A percentile compares a stretch with the other conserved stretches of the same genome.
Conservation (phyloP, 2,329 filamentous ascomycete species). For the Aureobasidium uvarum region DNA sequence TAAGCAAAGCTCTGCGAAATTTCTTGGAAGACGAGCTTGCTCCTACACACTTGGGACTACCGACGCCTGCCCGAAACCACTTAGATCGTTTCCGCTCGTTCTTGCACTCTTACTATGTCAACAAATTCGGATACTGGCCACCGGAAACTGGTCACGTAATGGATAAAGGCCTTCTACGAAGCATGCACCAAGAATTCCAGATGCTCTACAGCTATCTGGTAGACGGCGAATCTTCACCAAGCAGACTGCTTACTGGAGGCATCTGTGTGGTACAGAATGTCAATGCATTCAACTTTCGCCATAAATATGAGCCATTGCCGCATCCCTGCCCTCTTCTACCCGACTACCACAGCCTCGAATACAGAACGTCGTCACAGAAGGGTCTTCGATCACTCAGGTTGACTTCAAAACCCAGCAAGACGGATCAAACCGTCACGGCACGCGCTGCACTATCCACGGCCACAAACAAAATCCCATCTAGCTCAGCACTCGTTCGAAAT, state of each 20-base stretch:
- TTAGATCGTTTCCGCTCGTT: conserved; percentile 71
- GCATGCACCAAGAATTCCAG: conserved; percentile 68
- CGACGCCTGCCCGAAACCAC: conserved; percentile 61
- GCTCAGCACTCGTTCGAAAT: conserved; percentile 58
- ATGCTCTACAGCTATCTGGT: conserved; percentile 69
- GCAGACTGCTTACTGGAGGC: conserved; percentile 53
- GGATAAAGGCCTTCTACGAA: conserved; percentile 57
- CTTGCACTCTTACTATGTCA: conserved; percentile 63
- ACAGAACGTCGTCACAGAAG: conserved; percentile 38
- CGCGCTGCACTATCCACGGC: conserved; percentile 55
- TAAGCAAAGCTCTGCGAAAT: conserved; percentile 58
- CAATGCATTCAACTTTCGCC: conserved; percentile 62
- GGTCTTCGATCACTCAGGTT: conserved; percentile 40
- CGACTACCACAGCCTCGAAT: conserved; percentile 35
- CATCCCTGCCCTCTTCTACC: conserved; percentile 69
- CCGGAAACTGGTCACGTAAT: conserved; percentile 56
- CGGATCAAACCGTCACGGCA: conserved; percentile 51
- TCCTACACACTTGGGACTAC: conserved; percentile 63
- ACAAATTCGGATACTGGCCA: conserved; percentile 70
- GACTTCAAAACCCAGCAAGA: conserved; percentile 42
- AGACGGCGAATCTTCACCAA: conserved; percentile 53
- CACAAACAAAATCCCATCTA: conserved; percentile 48
- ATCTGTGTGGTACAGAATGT: conserved; percentile 69
- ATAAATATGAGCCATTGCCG: conserved; percentile 59
- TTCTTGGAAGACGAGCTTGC: conserved; percentile 73